Evolutionary conservation across 2,329 filamentous ascomycete genomes (phyloP), one percentile per base, ranked within the genome.

Genomic region (Orbilia brochopaga): DNA sequence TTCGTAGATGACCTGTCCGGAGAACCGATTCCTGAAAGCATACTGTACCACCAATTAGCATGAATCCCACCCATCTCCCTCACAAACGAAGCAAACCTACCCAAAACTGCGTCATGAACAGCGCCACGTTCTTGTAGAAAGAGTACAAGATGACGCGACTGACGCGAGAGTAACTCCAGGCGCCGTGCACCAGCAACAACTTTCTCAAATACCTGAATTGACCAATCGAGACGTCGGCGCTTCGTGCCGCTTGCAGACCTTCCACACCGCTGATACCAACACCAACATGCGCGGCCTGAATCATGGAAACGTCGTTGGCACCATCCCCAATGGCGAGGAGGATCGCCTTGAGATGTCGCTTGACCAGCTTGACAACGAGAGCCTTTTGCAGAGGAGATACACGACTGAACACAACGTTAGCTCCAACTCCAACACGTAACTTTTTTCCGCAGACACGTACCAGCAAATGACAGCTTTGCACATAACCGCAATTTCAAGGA

Each of bases 91-190:
- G 10, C 5, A 42, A 42, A 10, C 88, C 82, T 83, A 92, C 90
- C 91, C 95, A 99, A 79, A 99, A 99, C 79, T 99, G 95, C 70
- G 95, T 99, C 90, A 99, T 92, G 81, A 97, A 99, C 73, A 99
- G 83, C 19, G 92, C 89, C 75, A 97, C 97, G 81, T 99, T 99
- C 84, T 99, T 99, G 84, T 99, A 99, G 80, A 97, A 99, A 5
- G 94, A 97, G 81, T 96, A 99, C 74, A 99, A 81, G 77, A 99
- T 97, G 69, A 96, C 92, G 82, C 96, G 96, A 84, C 90, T 93
- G 79, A 99, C 89, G 69, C 94, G 90, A 79, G 97, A 93, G 79
- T 99, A 99, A 79, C 91, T 96, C 94, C 94, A 99, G 4, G 92
- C 89, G 23, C 94, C 94, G 78, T 99, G 94, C 10, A 99, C 94